Evolutionary conservation across 129 eudicot genomes (phyloP).

Genomic region (Lonicera japonica): DNA sequence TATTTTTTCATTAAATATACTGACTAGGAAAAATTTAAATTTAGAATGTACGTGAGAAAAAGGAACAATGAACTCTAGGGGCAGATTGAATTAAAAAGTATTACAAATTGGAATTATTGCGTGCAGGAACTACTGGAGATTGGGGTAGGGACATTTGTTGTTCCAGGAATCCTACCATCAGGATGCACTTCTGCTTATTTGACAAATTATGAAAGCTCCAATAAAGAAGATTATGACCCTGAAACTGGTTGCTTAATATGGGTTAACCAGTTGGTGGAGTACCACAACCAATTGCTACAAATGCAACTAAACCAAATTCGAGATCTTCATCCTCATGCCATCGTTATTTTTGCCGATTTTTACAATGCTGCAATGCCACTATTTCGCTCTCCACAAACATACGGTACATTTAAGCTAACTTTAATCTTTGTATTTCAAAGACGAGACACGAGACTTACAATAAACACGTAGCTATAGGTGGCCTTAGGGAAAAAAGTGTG

Average conservation of each 20-base stretch:
- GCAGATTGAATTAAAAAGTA: too few relatives aligned
- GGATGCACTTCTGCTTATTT: neutral
- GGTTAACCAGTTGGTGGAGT: neutral
- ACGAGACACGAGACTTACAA: too few relatives aligned
- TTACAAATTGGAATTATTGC: too few relatives aligned
- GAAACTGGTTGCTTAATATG: neutral
- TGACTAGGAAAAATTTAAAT: too few relatives aligned
- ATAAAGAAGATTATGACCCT: neutral
- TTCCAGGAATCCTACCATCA: neutral
- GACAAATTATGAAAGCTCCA: neutral
- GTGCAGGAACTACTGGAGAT: neutral
- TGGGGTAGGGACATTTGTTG: neutral
- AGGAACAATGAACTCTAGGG: neutral
- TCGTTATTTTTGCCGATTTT: neutral
- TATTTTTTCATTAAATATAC: too few relatives aligned
- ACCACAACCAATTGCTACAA: neutral
- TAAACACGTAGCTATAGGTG: too few relatives aligned
- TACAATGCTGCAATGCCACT: neutral
- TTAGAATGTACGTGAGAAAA: too few relatives aligned
- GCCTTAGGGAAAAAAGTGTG: too few relatives aligned
- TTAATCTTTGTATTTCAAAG: too few relatives aligned
- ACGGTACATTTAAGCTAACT: neutral
- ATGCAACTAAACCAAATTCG: neutral
- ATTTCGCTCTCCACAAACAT: neutral
- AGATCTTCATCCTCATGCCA: neutral